Base-by-base conservation (phyloP, 129 eudicot species). In the Tagetes patula region DNA sequence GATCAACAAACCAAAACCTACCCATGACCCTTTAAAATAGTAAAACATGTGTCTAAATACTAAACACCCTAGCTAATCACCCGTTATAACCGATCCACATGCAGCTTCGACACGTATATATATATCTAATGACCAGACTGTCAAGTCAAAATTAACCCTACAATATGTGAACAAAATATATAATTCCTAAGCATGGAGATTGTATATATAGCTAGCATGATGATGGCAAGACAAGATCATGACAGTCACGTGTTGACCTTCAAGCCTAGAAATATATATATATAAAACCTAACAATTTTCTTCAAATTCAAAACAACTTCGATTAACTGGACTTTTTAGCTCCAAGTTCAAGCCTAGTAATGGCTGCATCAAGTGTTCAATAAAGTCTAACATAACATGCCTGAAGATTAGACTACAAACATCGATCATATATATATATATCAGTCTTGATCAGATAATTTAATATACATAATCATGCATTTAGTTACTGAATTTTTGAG, bases 341-440 rank as follows among this genome's bases (percentile, higher is more conserved):
- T 49, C 65, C 58, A 75, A 37, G 49, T 74, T 75, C 65, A 64
- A 20, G 65, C 42, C 14, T 50, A 20, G 27, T 20, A 20, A 20
- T 20, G 27, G 27, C 27, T 20, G 27, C 27, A 20, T 20, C 27
- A 20, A 20, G 27, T 20, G 27, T 20, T 20, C 27, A 20, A 20
- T 20, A 20, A 20, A 20, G 27, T 20, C 27, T 20, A 20, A 20
- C 27, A 20, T 36, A 53, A 50, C 49, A 32, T 53, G 73, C 77
- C 72, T 67, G 73, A 30, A 71, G 73, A 72, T 78, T 31, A 48
- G 54, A 41, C 66, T 77, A 77, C 81, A 77, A 70, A 78, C 32
- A 78, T 65, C 61, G 53, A 50, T 48, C 68, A 63, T 38, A 38
- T 59, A 31, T 37, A 45, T 32, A 37, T 43, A 20, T 39, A 27